These are phyloP conservation scores for Pseudomicrostroma phylloplanum DNA, from an alignment of 1,284 basidiomycete species.

Conservation along the genomic window DNA sequence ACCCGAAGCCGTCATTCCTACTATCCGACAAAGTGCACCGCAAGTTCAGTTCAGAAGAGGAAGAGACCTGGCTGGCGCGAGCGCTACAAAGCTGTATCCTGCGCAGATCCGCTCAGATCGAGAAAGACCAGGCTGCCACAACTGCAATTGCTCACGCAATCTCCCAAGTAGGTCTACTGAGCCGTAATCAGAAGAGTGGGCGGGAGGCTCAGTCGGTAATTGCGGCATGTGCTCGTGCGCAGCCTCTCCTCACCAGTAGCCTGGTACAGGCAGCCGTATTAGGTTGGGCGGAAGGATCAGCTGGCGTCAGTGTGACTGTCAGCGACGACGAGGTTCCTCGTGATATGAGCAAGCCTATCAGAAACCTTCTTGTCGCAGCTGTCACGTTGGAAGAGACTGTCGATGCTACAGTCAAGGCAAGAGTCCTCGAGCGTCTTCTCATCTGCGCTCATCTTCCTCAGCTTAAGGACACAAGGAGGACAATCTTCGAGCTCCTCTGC, in stretches of 20 bases:
- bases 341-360: conserved; percentile 18
- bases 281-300: conserved; percentile 14
- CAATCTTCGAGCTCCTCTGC: conserved; percentile 42
- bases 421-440: conserved; percentile 38
- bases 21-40: conserved; percentile 43
- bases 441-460: conserved; percentile 39
- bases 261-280: conserved; percentile 24
- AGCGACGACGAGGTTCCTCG: background rate
- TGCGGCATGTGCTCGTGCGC: background rate
- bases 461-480: conserved; percentile 29
- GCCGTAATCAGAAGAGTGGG: background rate
- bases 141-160: conserved; percentile 24
- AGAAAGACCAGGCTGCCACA: conserved; percentile 21
- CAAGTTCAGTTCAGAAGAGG: conserved; percentile 29
- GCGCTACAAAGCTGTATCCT: conserved; percentile 24
- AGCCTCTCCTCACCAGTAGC: conserved; percentile 24
- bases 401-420: conserved; percentile 17
- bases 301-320: conserved; percentile 6
- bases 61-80: conserved; percentile 34
- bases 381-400: conserved; percentile 22
- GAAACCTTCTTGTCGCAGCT: conserved; percentile 27
- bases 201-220: background rate
- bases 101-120: conserved; percentile 12
- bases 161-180: conserved; percentile 17
- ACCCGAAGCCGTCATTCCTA: conserved; percentile 46